These are phyloP conservation scores for Hypoxylon sp. DNA, from an alignment of 2,329 filamentous ascomycete genomes.

Conservation along the genomic window DNA sequence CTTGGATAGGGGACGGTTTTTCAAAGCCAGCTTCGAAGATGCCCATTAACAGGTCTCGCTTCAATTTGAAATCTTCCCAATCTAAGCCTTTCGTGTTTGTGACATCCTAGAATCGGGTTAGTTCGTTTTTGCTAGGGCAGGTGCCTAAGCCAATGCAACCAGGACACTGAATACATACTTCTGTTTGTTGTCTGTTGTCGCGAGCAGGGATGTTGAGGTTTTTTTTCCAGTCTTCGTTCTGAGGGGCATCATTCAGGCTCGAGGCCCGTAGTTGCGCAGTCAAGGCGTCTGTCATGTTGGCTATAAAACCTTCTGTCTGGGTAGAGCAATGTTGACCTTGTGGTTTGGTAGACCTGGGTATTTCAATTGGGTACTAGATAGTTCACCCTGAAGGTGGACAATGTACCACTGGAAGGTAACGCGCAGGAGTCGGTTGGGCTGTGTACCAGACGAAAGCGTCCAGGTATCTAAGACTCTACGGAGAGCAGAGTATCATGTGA, in stretches of 20 bases:
- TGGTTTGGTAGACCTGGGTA: not conserved
- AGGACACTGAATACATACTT: constrained; percentile 64
- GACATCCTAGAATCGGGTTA: constrained; percentile 76
- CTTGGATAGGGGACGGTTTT: constrained; percentile 98
- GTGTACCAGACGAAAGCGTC: constrained; percentile 2
- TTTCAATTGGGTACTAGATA: not conserved
- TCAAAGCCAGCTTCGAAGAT: constrained; percentile 99
- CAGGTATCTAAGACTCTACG: constrained; percentile 12
- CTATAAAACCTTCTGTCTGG: constrained; percentile 45
- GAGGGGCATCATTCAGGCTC: constrained; percentile 60
- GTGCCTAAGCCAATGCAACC: not conserved
- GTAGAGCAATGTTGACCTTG: constrained; percentile 50
- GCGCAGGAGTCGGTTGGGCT: constrained; percentile 5
- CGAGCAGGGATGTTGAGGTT: constrained; percentile 77
- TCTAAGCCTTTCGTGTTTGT: constrained; percentile 97
- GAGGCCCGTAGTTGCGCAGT: constrained; percentile 52
- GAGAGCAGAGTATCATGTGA: constrained; percentile 16
- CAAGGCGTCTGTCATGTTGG: constrained; percentile 50
- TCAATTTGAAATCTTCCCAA: constrained; percentile 96
- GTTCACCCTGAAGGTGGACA: constrained; percentile 10
- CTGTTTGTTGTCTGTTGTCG: constrained; percentile 83
- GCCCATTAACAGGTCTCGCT: constrained; percentile 96
- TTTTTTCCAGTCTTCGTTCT: constrained; percentile 78
- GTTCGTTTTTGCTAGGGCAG: constrained; percentile 9
- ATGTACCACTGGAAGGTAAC: constrained; percentile 20